These are phyloP conservation scores for Pleurotus cornucopiae DNA, from an alignment of 768 basidiomycete genomes.

Conservation along the genomic window DNA sequence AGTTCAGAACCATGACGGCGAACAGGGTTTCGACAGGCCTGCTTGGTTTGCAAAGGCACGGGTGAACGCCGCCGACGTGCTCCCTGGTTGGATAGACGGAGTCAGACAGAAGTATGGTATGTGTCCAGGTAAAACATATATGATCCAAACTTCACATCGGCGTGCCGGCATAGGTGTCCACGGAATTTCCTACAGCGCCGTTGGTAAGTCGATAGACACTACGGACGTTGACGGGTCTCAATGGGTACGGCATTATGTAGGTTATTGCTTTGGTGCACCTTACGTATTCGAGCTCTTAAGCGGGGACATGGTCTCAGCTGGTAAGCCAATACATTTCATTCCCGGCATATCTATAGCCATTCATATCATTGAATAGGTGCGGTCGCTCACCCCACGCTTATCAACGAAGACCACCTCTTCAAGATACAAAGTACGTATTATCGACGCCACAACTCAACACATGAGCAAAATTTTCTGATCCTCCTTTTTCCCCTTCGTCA, in stretches of 20 bases:
- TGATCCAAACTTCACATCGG: background rate
- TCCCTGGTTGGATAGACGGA: conserved; percentile 49
- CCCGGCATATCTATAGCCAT: background rate
- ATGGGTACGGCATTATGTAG: background rate
- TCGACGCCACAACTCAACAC: background rate
- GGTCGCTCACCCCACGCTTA: conserved; percentile 50
- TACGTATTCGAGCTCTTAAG: conserved; percentile 43
- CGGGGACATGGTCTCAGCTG: conserved; percentile 42
- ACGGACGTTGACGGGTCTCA: background rate
- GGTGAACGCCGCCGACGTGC: conserved; percentile 29
- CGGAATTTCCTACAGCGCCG: conserved; percentile 38
- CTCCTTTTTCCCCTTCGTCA: too few relatives aligned
- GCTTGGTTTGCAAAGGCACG: conserved; percentile 38
- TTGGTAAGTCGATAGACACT: conserved; percentile 28
- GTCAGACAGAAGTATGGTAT: conserved; percentile 47
- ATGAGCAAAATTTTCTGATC: background rate
- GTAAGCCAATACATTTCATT: conserved; percentile 22
- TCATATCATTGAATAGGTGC: conserved; percentile 32
- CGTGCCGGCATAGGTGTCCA: conserved; percentile 9
- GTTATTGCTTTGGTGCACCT: conserved; percentile 49
- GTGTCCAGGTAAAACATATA: background rate
- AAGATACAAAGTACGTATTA: conserved; percentile 38
- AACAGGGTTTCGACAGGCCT: conserved; percentile 30
- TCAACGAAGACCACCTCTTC: conserved; percentile 44
- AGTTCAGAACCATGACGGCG: conserved; percentile 32